Conservation (phyloP, 441 rosid species). For the Flueggea neowawraea region DNA sequence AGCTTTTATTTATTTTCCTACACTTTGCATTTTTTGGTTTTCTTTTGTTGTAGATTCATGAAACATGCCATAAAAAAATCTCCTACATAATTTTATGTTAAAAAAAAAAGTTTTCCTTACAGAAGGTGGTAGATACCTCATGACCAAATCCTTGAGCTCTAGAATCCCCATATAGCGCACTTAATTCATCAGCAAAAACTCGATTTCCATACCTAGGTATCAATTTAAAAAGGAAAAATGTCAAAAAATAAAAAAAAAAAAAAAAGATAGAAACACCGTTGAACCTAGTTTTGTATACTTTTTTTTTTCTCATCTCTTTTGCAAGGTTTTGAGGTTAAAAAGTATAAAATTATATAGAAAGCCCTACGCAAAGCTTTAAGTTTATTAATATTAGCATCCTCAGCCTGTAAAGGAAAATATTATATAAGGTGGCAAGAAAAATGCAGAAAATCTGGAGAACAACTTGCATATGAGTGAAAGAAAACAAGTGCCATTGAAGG, state of each 20-base stretch:
- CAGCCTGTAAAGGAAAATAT: too few relatives aligned
- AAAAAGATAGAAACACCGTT: neutral
- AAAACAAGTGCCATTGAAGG: too few relatives aligned
- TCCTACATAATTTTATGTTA: neutral
- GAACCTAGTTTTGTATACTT: neutral
- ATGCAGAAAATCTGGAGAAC: too few relatives aligned
- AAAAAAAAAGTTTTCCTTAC: neutral
- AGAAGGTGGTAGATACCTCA: slow-evolving; percentile 48
- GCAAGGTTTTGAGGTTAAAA: too few relatives aligned
- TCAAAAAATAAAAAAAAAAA: neutral
- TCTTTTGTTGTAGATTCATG: neutral
- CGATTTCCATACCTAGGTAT: slow-evolving; percentile 78
- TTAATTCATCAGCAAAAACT: slow-evolving; percentile 69
- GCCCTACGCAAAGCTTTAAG: neutral
- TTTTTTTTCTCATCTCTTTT: neutral
- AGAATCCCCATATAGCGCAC: slow-evolving; percentile 68
- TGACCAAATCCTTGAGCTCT: slow-evolving; percentile 88
- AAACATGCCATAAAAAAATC: neutral
- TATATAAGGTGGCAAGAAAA: too few relatives aligned
- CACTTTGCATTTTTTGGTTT: neutral
- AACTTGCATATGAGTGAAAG: too few relatives aligned
- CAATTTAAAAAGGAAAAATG: slow-evolving; percentile 1
- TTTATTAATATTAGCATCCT: too few relatives aligned
- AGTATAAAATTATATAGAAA: neutral
- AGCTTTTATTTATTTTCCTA: neutral